A percentile compares a stretch with the other conserved stretches of the same genome.
phyloP scores from a whole-genome alignment of 2,329 filamentous ascomycete genomes.

The Epichloe festucae region DNA sequence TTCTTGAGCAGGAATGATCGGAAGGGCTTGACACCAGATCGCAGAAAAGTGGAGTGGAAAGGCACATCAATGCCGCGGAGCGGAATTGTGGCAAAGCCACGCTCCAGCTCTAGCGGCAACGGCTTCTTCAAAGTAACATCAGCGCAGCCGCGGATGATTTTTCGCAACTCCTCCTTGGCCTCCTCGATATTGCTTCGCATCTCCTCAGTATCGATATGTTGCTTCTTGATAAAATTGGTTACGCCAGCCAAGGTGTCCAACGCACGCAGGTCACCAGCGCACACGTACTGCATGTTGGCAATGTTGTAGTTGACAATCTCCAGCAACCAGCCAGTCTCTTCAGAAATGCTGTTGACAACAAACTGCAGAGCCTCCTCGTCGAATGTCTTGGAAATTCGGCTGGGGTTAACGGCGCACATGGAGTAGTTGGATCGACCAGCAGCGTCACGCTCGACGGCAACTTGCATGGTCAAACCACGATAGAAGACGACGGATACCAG shows the following conservation, averaged over 20 bases:
- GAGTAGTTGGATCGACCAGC: constrained; percentile 92
- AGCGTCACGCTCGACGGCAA: constrained; percentile 92
- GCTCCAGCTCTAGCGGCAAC: constrained; percentile 74
- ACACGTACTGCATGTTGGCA: constrained; percentile 64
- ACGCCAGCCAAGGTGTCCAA: constrained; percentile 66
- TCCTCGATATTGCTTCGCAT: constrained; percentile 84
- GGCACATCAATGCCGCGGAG: constrained; percentile 96
- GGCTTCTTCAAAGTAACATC: constrained; percentile 83
- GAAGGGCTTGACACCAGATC: constrained; percentile 98
- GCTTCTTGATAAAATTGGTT: constrained; percentile 88
- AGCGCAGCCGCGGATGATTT: constrained; percentile 83
- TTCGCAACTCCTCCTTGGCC: constrained; percentile 75
- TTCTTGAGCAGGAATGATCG: constrained; percentile 97
- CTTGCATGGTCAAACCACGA: constrained; percentile 97
- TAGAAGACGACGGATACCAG: constrained; percentile 98
- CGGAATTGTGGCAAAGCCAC: constrained; percentile 93
- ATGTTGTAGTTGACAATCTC: constrained; percentile 98
- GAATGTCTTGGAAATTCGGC: constrained; percentile 96
- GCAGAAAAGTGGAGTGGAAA: constrained; percentile 97
- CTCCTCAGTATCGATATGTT: constrained; percentile 94
- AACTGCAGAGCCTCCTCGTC: constrained; percentile 96
- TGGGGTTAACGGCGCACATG: constrained; percentile 98
- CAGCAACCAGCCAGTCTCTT: constrained; percentile 87
- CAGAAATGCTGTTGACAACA: constrained; percentile 87
- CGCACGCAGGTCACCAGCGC: constrained; percentile 55